phyloP scores from a whole-genome alignment of 1,284 basidiomycete species.

The Veloboletus limbatus region DNA sequence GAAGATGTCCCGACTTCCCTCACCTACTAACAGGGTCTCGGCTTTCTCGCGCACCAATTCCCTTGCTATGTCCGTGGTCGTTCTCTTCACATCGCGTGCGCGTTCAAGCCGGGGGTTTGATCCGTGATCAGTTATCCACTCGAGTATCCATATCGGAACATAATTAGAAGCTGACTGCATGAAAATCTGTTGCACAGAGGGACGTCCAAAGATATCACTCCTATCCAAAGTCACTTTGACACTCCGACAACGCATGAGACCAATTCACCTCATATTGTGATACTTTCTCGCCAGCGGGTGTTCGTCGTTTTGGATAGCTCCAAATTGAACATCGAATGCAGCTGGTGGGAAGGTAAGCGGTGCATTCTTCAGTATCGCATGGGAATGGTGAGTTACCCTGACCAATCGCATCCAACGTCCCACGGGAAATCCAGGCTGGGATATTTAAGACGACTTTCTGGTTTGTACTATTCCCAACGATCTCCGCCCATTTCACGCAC shows the following conservation, averaged over 20 bases:
- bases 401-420: constrained; percentile 46
- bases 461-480: constrained; percentile 28
- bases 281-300: constrained; percentile 38
- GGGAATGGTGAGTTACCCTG: constrained; percentile 33
- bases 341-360: constrained; percentile 24
- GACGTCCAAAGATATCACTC: constrained; percentile 21
- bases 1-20: constrained; percentile 39
- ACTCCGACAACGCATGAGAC: constrained; percentile 2
- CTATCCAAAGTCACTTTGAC: constrained; percentile 8
- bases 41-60: constrained; percentile 44
- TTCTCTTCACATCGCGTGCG: constrained; percentile 31
- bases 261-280: constrained; percentile 35
- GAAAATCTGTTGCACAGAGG: constrained; percentile 23
- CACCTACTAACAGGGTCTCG: constrained; percentile 31
- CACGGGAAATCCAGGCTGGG: constrained; percentile 38
- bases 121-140: constrained; percentile 36
- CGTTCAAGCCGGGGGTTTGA: constrained; percentile 38
- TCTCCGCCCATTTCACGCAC: constrained; percentile 44
- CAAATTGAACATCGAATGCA: constrained; percentile 44
- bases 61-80: constrained; percentile 33
- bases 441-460: constrained; percentile 42
- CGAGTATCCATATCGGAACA: constrained; percentile 31
- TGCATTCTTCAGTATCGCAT: not conserved
- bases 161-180: constrained; percentile 18
- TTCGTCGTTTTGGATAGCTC: constrained; percentile 33